Evolutionary conservation across 441 rosid genomes (phyloP).

Genomic region (Macaranga tanarius): DNA sequence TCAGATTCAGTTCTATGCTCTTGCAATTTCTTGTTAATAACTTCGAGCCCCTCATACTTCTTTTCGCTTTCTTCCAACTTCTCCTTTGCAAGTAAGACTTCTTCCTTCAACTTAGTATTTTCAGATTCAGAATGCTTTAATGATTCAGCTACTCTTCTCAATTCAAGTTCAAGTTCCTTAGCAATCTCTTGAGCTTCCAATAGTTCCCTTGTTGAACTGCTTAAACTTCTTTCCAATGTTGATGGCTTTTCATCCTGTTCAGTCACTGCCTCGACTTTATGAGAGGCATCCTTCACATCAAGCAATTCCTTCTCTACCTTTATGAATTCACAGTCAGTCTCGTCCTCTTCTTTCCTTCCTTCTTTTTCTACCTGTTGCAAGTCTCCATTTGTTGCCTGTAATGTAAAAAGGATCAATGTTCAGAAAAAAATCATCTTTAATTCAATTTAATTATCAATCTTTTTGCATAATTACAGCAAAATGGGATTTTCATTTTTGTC

Average conservation of each 20-base stretch:
- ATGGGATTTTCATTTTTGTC: not conserved
- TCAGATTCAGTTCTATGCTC: conserved; percentile 66
- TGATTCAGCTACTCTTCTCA: conserved; percentile 65
- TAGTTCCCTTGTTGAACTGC: conserved; percentile 64
- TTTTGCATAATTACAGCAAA: not conserved
- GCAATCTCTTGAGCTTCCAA: conserved; percentile 79
- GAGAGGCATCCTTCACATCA: conserved; percentile 55
- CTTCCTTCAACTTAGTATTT: conserved; percentile 54
- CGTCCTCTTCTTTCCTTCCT: conserved; percentile 77
- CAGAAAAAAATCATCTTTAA: too few relatives aligned
- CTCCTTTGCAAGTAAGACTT: conserved; percentile 51
- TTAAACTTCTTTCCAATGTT: conserved; percentile 49
- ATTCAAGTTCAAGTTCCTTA: conserved; percentile 71
- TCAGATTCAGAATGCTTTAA: conserved; percentile 72
- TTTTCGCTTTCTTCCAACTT: conserved; percentile 60
- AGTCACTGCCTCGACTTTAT: conserved; percentile 30
- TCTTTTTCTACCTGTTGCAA: conserved; percentile 40
- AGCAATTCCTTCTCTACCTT: conserved; percentile 87
- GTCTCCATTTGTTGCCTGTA: conserved; percentile 53
- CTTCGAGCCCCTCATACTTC: conserved; percentile 63
- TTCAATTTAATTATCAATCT: not conserved
- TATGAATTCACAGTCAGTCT: conserved; percentile 86
- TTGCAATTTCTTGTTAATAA: conserved; percentile 58
- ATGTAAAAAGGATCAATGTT: conserved; percentile 20
- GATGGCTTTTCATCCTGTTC: conserved; percentile 35